phyloP scores from a whole-genome alignment of 2,329 filamentous ascomycete genomes.

The Tolypocladium ophioglossoides region DNA sequence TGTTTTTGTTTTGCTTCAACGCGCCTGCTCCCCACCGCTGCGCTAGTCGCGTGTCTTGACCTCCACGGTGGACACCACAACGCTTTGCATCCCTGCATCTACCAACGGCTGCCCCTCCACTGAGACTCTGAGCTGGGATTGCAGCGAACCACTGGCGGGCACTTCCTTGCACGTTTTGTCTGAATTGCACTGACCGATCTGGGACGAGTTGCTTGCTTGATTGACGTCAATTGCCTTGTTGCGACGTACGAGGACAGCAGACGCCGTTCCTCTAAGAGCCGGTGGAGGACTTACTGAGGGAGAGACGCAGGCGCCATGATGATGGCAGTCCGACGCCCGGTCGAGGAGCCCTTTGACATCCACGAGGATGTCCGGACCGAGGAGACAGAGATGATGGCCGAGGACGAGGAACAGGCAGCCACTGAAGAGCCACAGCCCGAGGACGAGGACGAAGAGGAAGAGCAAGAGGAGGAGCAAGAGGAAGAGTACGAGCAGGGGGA shows the following conservation, averaged over 20 bases:
- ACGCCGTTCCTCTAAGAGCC: too few species aligned
- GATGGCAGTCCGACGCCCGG: slow-evolving; percentile 2
- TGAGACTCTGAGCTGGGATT: neutral
- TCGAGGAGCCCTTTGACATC: slow-evolving; percentile 32
- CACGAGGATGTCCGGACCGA: slow-evolving; percentile 40
- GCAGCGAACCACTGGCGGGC: neutral
- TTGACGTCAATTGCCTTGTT: neutral
- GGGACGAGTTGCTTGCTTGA: neutral
- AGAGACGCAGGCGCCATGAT: neutral
- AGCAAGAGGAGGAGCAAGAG: slow-evolving; percentile 18
- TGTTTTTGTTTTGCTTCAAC: slow-evolving; percentile 23
- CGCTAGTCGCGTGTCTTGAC: slow-evolving; percentile 1
- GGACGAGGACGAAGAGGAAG: slow-evolving; percentile 14
- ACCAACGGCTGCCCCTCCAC: slow-evolving; percentile 1
- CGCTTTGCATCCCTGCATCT: slow-evolving; percentile 9
- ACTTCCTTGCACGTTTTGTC: neutral
- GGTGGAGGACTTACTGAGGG: too few species aligned
- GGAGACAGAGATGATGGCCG: slow-evolving; percentile 38
- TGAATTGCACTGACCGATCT: neutral
- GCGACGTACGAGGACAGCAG: too few species aligned
- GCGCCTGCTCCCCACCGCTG: slow-evolving; percentile 13
- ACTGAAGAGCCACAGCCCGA: slow-evolving; percentile 15
- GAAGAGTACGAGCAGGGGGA: slow-evolving; percentile 26
- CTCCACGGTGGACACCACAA: neutral
- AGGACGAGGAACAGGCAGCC: slow-evolving; percentile 21